Evolutionary conservation across 2,329 filamentous ascomycete species (phyloP), one percentile per base, ranked within the genome.

Genomic region (Xylaria sp.): DNA sequence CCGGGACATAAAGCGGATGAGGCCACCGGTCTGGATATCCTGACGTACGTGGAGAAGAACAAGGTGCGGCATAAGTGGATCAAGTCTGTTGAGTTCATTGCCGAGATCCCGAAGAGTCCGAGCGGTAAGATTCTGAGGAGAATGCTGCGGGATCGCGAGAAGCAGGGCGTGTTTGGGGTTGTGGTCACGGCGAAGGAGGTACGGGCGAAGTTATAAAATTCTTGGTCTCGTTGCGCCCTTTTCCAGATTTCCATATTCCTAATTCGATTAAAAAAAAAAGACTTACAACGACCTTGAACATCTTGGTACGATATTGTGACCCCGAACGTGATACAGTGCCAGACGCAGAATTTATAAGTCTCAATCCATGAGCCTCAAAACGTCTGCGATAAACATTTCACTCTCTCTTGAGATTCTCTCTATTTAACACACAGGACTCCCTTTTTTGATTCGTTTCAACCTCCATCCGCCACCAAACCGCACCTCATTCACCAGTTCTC

Each of bases 61-160:
- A 82, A 85, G 65, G 80, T 83, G 1, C 76, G 79, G 47, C 76
- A 83, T 65, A 85, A 85, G 70, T 79, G 78, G 72, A 67, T 84
- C n/a, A 76, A 75, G 47, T 80, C 77, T 68, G 68, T 83, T 2
- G 78, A 79, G 65, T 80, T 84, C 59, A 72, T 80, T 0, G 71
- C 77, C 7, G 76, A 74, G 52, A 82, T 88, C 35, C 84, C 84
- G 0, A 87, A 87, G 75, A 84, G 80, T 66, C 76, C 83, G 0
- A 80, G 79, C 57, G 84, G 84, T 2, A 86, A 87, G 77, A 84
- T 87, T 60, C 70, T 87, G 65, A 77, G 83, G 58, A 73, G 82
- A 46, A 70, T 83, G 16, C 70, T 86, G 63, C 79, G 76, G 57
- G 75, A 80, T 58, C 68, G 69, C 64, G 70, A 72, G 18, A 72